These are phyloP conservation scores for Botryotinia globosa DNA, from an alignment of 2,329 filamentous ascomycete genomes.

Conservation along the genomic window DNA sequence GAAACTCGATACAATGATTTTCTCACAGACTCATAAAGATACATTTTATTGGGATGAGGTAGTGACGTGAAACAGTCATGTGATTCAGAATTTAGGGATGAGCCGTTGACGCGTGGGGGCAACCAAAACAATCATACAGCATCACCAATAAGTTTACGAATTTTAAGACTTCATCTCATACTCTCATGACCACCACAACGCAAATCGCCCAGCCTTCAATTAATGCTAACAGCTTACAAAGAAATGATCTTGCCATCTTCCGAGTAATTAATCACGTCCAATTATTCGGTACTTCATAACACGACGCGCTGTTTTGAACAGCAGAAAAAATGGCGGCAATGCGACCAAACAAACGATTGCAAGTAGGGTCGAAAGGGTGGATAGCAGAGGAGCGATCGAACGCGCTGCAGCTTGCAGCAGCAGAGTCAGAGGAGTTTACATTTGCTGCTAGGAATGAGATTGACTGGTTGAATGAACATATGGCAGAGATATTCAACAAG, in stretches of 20 bases:
- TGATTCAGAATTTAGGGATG: neutral
- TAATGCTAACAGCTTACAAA: slow-evolving; percentile 23
- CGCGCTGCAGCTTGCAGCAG: slow-evolving; percentile 68
- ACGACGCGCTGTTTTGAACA: slow-evolving; percentile 38
- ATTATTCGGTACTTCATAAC: slow-evolving; percentile 17
- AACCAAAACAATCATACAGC: slow-evolving; percentile 27
- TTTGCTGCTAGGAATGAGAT: slow-evolving; percentile 91
- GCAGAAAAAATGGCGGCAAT: slow-evolving; percentile 35
- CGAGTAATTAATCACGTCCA: slow-evolving; percentile 14
- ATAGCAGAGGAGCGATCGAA: slow-evolving; percentile 79
- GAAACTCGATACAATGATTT: neutral
- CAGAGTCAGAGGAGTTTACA: slow-evolving; percentile 89
- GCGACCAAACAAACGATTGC: slow-evolving; percentile 50
- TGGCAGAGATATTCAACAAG: slow-evolving; percentile 87
- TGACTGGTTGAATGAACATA: slow-evolving; percentile 98
- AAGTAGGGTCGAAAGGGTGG: slow-evolving; percentile 83
- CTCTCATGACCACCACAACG: slow-evolving; percentile 25
- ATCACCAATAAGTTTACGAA: slow-evolving; percentile 24
- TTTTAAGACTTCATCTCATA: slow-evolving; percentile 16
- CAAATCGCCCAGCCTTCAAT: slow-evolving; percentile 2
- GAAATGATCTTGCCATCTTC: slow-evolving; percentile 30
- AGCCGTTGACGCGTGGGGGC: slow-evolving; percentile 10
- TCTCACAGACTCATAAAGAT: neutral
- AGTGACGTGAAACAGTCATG: neutral
- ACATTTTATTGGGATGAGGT: neutral